Evolutionary conservation across 192 early-diverging fungal genomes (phyloP).

Genomic region (Coemansia asiatica): DNA sequence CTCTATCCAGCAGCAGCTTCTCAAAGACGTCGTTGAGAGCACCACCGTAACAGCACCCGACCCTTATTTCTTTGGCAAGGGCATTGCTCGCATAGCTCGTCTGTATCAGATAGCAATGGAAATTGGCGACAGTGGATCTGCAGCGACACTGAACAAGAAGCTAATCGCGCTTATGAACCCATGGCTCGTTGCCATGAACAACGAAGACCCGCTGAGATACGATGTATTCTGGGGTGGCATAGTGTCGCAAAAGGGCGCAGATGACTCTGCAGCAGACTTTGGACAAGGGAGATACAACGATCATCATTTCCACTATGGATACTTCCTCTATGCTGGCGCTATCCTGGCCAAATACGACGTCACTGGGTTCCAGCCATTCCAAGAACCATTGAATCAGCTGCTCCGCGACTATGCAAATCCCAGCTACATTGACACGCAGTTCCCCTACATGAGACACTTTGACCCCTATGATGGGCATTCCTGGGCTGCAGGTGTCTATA

Average conservation of each 20-base stretch:
- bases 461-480: conserved; percentile 66
- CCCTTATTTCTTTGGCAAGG: conserved; percentile 60
- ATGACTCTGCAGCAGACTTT: conserved; percentile 43
- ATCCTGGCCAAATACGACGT: conserved; percentile 54
- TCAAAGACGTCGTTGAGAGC: conserved; percentile 25
- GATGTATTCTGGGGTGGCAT: conserved; percentile 57
- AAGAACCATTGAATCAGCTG: conserved; percentile 36
- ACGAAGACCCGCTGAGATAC: conserved; percentile 51
- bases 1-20: conserved; percentile 38
- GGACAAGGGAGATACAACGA: conserved; percentile 63
- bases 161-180: conserved; percentile 27
- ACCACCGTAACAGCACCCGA: conserved; percentile 39
- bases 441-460: conserved; percentile 58
- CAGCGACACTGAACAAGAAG: conserved; percentile 3
- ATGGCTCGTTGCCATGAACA: conserved; percentile 35
- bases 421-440: conserved; percentile 46
- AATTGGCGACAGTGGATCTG: conserved; percentile 29
- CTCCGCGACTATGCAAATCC: conserved; percentile 63
- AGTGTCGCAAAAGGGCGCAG: conserved; percentile 35
- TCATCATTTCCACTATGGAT: conserved; percentile 65
- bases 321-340: conserved; percentile 58
- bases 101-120: conserved; percentile 56
- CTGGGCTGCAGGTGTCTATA: conserved; percentile 62
- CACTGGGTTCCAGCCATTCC: conserved; percentile 27
- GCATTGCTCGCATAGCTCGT: conserved; percentile 51